A percentile compares a stretch with the other conserved stretches of the same genome.
These are phyloP conservation scores for Penicillium lagena DNA, from an alignment of 495 filamentous ascomycete genomes.

Conservation along the genomic window DNA sequence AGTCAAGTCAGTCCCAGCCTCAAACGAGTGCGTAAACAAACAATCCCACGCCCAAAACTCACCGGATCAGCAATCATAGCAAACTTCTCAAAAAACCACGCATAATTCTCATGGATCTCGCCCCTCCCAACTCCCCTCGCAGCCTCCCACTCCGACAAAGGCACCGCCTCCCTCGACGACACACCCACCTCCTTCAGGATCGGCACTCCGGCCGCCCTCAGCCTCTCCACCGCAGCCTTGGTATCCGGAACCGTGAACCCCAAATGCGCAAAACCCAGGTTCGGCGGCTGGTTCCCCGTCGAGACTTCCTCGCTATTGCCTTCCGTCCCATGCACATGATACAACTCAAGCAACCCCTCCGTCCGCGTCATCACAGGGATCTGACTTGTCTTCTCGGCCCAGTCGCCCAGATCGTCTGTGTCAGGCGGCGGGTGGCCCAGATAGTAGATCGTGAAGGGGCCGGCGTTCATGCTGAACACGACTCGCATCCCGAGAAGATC, in stretches of 20 bases:
- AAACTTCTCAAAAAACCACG: constrained; percentile 30
- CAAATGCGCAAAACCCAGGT: constrained; percentile 34
- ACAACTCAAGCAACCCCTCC: constrained; percentile 28
- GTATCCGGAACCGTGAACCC: constrained; percentile 36
- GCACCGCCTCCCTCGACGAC: constrained; percentile 21
- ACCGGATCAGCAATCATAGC: constrained; percentile 36
- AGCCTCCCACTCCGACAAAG: constrained; percentile 32
- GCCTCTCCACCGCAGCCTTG: constrained; percentile 17
- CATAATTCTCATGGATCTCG: constrained; percentile 28
- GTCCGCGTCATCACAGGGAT: constrained; percentile 22
- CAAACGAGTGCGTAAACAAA: neutral
- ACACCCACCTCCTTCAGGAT: constrained; percentile 32
- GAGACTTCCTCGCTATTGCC: constrained; percentile 2
- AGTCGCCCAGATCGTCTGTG: constrained; percentile 13
- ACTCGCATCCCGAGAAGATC: constrained; percentile 42
- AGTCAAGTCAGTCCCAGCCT: neutral
- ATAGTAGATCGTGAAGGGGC: constrained; percentile 38
- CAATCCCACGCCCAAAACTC: constrained; percentile 6
- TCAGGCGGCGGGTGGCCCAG: constrained; percentile 30
- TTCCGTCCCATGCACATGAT: constrained; percentile 30
- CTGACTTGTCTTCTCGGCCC: constrained; percentile 18
- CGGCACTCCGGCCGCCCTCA: constrained; percentile 22
- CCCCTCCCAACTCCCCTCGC: constrained; percentile 25
- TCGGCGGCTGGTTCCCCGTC: constrained; percentile 25
- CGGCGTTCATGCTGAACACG: constrained; percentile 40